Percentiles rank a stretch among this genome's conserved stretches.
Evolutionary conservation across 208 protist species (phyloP).

Genomic region (Crithidia sp.): DNA sequence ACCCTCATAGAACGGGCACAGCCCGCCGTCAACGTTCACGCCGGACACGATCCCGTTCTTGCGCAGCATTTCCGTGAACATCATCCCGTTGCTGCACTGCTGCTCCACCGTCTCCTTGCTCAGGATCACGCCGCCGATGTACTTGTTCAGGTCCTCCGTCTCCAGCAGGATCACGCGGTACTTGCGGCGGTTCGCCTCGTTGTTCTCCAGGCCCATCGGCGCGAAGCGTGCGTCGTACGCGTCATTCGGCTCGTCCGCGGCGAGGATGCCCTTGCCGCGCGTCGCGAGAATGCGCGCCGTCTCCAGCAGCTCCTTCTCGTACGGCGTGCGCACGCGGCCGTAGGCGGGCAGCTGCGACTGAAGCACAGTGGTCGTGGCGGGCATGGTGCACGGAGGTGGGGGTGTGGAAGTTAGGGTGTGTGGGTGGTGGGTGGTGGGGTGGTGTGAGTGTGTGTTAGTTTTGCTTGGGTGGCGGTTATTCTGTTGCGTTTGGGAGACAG

Average conservation of each 20-base stretch:
- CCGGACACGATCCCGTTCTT: conserved; percentile 90
- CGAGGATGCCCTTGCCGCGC: conserved; percentile 94
- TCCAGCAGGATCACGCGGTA: conserved; percentile 92
- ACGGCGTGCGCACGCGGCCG: conserved; percentile 34
- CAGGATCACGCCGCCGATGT: conserved; percentile 97
- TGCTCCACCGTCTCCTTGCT: conserved; percentile 97
- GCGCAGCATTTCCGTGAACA: conserved; percentile 88
- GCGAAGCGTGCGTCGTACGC: conserved; percentile 93
- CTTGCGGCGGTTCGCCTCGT: conserved; percentile 83
- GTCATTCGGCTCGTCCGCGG: conserved; percentile 90
- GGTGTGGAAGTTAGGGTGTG: conserved; percentile 1
- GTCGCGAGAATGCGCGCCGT: conserved; percentile 37
- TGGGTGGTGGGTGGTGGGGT: too few relatives aligned
- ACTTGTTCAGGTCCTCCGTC: conserved; percentile 83
- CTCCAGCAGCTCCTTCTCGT: conserved; percentile 40
- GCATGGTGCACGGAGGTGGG: conserved; percentile 21
- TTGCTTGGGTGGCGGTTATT: conserved; percentile 1
- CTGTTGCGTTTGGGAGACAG: neutral
- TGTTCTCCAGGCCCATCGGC: conserved; percentile 91
- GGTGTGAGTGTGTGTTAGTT: neutral
- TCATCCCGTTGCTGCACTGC: conserved; percentile 81
- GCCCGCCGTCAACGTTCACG: conserved; percentile 96
- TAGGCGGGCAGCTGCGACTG: conserved; percentile 44
- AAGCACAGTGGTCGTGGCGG: conserved; percentile 32
- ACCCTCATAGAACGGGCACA: conserved; percentile 76